Base-by-base conservation (phyloP, 1,284 basidiomycete genomes). In the Malassezia arunalokei region DNA sequence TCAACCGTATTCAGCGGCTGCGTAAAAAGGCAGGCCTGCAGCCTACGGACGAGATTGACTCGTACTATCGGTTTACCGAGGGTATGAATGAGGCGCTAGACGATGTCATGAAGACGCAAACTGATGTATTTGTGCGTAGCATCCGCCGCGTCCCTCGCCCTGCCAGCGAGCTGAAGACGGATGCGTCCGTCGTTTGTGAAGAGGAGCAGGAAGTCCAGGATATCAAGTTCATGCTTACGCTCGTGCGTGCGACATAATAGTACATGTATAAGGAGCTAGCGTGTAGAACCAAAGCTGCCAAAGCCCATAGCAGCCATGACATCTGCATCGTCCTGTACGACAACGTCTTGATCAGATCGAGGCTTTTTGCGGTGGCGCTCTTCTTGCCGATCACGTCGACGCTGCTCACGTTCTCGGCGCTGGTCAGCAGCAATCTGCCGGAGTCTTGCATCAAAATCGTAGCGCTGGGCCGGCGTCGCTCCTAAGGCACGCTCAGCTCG, bases 21-120 rank as follows among this genome's bases (percentile, higher is more conserved):
- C 80, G 94, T 62, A 99, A 99, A 77, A 88, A 90, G 75, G 90
- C 89, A 1, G 89, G 90, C 2, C 77, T 98, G 61, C 87, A 90
- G 74, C 84, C 90, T 27, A 91, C 89, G 9, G 94, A 99, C 73
- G 88, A 94, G 70, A 83, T 96, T 40, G 81, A 88, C 52, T 82
- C 95, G 39, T 92, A 84, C 76, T 92, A 92, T 77, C 76, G 76
- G 55, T 87, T 94, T 71, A 83, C 85, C 66, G 78, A 80, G 12
- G 84, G 82, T 15, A 70, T 79, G 28, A 83, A 84, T 30, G 48
- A 61, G 38, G 66, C 67, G 33, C 74, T 96, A 56, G 76, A 82
- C 27, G 76, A 77, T n/a, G 86, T 87, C 39, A 81, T 95, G 62
- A 74, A 75, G 51, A 78, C 80, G 58, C 80, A 87, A 65, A 76